A percentile compares a stretch with the other conserved stretches of the same genome.
These are phyloP conservation scores for Tetragonia tetragonoides DNA, from an alignment of 148 eudicot species.

Conservation along the genomic window DNA sequence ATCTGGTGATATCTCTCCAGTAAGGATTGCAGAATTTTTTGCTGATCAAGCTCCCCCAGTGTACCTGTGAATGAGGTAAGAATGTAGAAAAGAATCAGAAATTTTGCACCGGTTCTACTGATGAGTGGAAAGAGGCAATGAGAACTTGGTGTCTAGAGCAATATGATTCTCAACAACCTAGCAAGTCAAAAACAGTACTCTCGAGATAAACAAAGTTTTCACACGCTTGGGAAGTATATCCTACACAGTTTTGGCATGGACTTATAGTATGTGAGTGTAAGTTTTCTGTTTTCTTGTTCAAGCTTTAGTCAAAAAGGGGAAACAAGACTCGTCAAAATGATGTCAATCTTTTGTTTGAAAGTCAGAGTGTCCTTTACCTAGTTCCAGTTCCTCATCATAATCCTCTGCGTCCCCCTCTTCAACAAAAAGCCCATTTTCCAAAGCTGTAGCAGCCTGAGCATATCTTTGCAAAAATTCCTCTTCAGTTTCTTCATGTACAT, in stretches of 20 bases:
- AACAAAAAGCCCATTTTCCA: constrained; percentile 53
- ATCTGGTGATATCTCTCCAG: constrained; percentile 46
- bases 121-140: not conserved
- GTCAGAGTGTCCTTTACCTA: constrained; percentile 40
- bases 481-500: constrained; percentile 73
- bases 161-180: not conserved
- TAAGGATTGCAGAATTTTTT: constrained; percentile 35
- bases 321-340: not conserved
- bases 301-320: not conserved
- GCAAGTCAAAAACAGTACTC: not conserved
- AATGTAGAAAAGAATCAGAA: not conserved
- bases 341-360: not conserved
- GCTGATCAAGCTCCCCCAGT: constrained; percentile 52
- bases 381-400: constrained; percentile 58
- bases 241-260: not conserved
- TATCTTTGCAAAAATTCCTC: constrained; percentile 75
- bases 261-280: too few relatives aligned
- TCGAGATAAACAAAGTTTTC: not conserved
- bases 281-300: not conserved
- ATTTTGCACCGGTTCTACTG: not conserved
- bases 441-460: constrained; percentile 64
- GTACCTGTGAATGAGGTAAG: constrained; percentile 31
- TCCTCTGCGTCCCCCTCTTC: constrained; percentile 69
- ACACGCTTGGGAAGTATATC: not conserved
- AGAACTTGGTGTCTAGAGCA: not conserved